Conservation (phyloP, 768 basidiomycete genomes). For the Grammothele lineata region DNA sequence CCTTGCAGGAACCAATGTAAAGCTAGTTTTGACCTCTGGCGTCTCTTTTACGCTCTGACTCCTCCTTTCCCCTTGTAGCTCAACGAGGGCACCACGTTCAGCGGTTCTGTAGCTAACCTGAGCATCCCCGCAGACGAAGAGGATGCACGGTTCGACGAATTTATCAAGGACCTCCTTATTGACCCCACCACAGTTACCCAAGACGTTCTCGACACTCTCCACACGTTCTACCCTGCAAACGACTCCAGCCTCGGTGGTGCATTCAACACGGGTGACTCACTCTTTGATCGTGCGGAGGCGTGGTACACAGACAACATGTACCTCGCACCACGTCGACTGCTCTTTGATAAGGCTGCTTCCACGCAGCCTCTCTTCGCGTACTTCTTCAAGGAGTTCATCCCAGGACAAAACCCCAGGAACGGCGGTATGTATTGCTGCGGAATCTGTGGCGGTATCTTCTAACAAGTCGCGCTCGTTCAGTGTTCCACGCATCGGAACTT, state of each 20-base stretch:
- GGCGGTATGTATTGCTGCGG: slow-evolving; percentile 38
- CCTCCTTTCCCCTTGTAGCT: slow-evolving; percentile 31
- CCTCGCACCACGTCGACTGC: slow-evolving; percentile 44
- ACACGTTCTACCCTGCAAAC: slow-evolving; percentile 43
- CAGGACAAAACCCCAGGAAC: slow-evolving; percentile 41
- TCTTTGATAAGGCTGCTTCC: slow-evolving; percentile 44
- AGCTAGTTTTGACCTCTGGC: slow-evolving; percentile 13
- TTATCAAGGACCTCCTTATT: slow-evolving; percentile 45
- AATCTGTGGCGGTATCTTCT: background rate
- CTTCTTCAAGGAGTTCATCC: slow-evolving; percentile 53
- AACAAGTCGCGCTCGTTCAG: slow-evolving; percentile 22
- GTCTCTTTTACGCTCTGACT: background rate
- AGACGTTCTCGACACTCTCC: slow-evolving; percentile 37
- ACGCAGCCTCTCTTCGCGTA: slow-evolving; percentile 50
- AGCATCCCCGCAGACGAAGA: slow-evolving; percentile 37
- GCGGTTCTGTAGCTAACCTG: slow-evolving; percentile 34
- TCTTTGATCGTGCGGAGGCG: slow-evolving; percentile 51
- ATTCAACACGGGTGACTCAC: slow-evolving; percentile 55
- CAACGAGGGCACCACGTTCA: slow-evolving; percentile 51
- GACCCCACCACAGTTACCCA: slow-evolving; percentile 46
- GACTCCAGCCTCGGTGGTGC: slow-evolving; percentile 43
- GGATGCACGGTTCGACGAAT: slow-evolving; percentile 40
- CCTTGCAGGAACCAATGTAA: slow-evolving; percentile 53
- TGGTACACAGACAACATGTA: slow-evolving; percentile 62
- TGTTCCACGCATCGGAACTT: slow-evolving; percentile 48